Conservation (phyloP, 495 filamentous ascomycete genomes). For the Cenococcum geophilum region DNA sequence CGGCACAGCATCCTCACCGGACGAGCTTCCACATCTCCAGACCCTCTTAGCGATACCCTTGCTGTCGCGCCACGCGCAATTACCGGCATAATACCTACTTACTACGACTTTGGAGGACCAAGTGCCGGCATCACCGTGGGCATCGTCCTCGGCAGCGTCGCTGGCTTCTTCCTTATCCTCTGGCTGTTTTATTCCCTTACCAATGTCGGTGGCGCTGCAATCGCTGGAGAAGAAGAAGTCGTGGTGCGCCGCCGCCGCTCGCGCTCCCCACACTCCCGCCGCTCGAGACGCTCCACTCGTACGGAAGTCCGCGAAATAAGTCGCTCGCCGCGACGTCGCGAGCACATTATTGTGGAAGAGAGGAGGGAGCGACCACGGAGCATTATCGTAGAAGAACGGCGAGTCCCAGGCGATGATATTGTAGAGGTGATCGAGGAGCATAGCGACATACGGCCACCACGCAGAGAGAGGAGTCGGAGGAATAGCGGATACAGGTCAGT, state of each 20-base stretch:
- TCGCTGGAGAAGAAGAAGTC: constrained; percentile 29
- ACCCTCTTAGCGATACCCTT: not conserved
- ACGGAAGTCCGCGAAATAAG: constrained; percentile 36
- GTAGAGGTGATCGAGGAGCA: constrained; percentile 43
- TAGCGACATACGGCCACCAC: constrained; percentile 30
- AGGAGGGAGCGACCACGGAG: constrained; percentile 31
- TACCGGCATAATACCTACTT: constrained; percentile 25
- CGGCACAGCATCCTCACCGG: not conserved
- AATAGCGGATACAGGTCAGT: constrained; percentile 36
- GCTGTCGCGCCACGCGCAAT: not conserved
- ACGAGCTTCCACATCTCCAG: not conserved
- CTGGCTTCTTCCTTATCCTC: constrained; percentile 71
- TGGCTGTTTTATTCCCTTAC: constrained; percentile 55
- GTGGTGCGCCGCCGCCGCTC: constrained; percentile 23
- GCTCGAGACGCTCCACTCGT: constrained; percentile 29
- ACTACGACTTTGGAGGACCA: constrained; percentile 44
- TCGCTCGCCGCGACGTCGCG: constrained; percentile 25
- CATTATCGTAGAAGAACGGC: constrained; percentile 36
- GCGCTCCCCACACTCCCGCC: constrained; percentile 19
- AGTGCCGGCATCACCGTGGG: constrained; percentile 69
- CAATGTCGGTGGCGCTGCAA: constrained; percentile 9
- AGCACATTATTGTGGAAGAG: constrained; percentile 28
- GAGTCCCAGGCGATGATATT: constrained; percentile 41
- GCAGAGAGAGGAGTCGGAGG: constrained; percentile 31
- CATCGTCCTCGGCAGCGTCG: constrained; percentile 76